Conservation (phyloP, 768 basidiomycete species). For the Rubroboletus satanas region DNA sequence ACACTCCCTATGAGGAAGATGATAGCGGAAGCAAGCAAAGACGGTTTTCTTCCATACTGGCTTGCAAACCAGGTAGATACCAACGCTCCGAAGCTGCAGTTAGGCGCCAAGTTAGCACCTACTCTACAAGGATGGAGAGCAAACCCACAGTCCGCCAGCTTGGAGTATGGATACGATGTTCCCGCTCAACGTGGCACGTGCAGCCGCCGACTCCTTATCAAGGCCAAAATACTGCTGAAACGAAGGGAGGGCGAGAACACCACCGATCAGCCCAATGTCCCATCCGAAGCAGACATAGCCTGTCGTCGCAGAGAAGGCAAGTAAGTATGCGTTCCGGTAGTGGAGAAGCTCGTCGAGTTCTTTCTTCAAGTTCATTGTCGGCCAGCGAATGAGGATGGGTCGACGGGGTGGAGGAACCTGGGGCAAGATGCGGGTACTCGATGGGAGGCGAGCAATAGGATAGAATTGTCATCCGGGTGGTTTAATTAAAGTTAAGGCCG, state of each 20-base stretch:
- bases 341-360: conserved; percentile 20
- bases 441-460: background rate
- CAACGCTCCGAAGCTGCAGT: conserved; percentile 23
- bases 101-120: background rate
- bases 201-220: conserved; percentile 21
- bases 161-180: conserved; percentile 39
- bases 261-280: conserved; percentile 38
- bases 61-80: conserved; percentile 26
- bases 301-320: conserved; percentile 33
- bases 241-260: conserved; percentile 34
- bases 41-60: conserved; percentile 36
- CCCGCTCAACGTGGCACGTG: conserved; percentile 29
- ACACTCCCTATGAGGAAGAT: conserved; percentile 34
- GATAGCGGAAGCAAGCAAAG: conserved; percentile 28
- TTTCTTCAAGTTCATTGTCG: conserved; percentile 21
- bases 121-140: background rate
- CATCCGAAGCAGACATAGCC: conserved; percentile 36
- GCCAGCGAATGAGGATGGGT: background rate
- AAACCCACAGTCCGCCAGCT: conserved; percentile 34
- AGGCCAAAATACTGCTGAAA: conserved; percentile 36
- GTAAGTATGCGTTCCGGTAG: conserved; percentile 34
- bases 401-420: background rate
- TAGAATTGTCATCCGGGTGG: background rate
- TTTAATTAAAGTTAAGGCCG: too few relatives aligned
- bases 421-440: background rate